Conservation (phyloP, 1,284 basidiomycete genomes). For the Cutaneotrichosporon curvatum region DNA sequence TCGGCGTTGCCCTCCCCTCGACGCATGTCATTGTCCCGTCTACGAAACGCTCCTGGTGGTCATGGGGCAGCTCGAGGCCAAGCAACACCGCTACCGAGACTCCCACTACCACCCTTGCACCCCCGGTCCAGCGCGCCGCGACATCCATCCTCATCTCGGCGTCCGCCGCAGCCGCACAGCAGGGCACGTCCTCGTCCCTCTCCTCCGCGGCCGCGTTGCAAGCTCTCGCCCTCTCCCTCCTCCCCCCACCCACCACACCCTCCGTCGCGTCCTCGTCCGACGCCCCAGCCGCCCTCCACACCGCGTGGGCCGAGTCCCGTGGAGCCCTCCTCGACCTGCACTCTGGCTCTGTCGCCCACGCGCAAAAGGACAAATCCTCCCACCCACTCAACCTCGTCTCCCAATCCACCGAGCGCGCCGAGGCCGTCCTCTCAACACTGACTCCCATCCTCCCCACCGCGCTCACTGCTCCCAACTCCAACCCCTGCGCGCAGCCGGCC, state of each 20-base stretch:
- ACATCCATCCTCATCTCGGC: slow-evolving; percentile 61
- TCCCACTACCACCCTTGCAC: slow-evolving; percentile 11
- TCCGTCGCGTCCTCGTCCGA: slow-evolving; percentile 53
- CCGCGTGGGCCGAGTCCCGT: slow-evolving; percentile 63
- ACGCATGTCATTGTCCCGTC: not conserved
- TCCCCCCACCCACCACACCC: slow-evolving; percentile 50
- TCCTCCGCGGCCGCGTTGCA: slow-evolving; percentile 82
- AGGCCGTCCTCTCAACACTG: slow-evolving; percentile 57
- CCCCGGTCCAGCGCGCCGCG: slow-evolving; percentile 60
- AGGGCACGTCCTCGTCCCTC: slow-evolving; percentile 55
- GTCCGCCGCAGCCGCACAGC: slow-evolving; percentile 60
- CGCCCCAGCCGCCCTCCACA: slow-evolving; percentile 54
- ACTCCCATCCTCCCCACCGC: slow-evolving; percentile 43
- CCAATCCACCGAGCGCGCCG: slow-evolving; percentile 59
- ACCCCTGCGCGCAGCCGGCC: slow-evolving; percentile 19
- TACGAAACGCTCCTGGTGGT: slow-evolving; percentile 3
- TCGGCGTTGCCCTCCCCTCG: slow-evolving; percentile 16
- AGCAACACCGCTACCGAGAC: slow-evolving; percentile 2
- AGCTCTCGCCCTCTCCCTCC: slow-evolving; percentile 69
- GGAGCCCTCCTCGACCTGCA: slow-evolving; percentile 66
- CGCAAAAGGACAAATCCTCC: slow-evolving; percentile 48
- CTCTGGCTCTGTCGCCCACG: slow-evolving; percentile 65
- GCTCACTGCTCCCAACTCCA: slow-evolving; percentile 29
- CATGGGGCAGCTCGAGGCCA: slow-evolving; percentile 1
- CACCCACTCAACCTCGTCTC: slow-evolving; percentile 54